phyloP scores from a whole-genome alignment of 164 flowering plant species.

The Stephania japonica region DNA sequence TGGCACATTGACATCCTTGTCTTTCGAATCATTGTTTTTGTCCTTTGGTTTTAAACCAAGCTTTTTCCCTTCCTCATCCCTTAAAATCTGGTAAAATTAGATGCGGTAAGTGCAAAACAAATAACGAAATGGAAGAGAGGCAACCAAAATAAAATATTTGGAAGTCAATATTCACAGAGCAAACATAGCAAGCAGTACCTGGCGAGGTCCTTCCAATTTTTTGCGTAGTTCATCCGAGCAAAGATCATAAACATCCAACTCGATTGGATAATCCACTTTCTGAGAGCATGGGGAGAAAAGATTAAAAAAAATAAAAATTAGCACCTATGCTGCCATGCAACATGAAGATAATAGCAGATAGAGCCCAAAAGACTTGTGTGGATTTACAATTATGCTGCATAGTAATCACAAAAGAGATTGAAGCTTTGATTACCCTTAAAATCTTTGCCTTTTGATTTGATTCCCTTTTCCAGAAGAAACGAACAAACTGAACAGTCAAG shows the following conservation, averaged over 20 bases:
- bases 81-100: conserved; percentile 33
- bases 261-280: conserved; percentile 98
- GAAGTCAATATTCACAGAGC: too few species aligned
- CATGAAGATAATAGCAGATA: background rate
- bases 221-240: conserved; percentile 85
- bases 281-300: conserved; percentile 18
- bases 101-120: too few species aligned
- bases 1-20: conserved; percentile 65
- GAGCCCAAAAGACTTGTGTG: background rate
- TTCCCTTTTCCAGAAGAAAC: conserved; percentile 99
- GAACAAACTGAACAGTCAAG: conserved; percentile 93
- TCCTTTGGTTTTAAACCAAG: conserved; percentile 57
- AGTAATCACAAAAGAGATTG: background rate
- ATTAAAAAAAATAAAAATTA: background rate
- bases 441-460: conserved; percentile 97
- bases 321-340: background rate
- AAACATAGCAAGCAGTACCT: conserved; percentile 33
- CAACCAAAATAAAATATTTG: background rate
- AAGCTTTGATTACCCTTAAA: conserved; percentile 60
- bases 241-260: conserved; percentile 86
- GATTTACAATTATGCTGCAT: background rate
- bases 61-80: conserved; percentile 85
- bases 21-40: conserved; percentile 45
- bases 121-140: background rate
- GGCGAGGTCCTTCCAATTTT: conserved; percentile 76